phyloP scores from a whole-genome alignment of 768 basidiomycete species.

The Macrocybe gigantea region DNA sequence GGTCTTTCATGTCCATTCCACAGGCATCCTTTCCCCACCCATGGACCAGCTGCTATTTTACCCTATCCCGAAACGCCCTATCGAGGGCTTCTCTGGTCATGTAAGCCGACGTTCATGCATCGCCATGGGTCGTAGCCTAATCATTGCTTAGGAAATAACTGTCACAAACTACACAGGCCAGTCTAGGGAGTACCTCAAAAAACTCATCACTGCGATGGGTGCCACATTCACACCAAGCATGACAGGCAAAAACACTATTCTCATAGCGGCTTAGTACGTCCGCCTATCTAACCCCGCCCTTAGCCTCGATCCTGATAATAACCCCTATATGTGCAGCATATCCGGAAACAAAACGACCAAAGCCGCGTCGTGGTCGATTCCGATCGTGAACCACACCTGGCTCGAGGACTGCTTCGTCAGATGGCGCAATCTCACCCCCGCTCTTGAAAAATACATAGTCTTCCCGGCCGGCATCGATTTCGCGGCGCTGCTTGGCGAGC shows the following conservation, averaged over 20 bases:
- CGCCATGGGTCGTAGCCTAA: neutral
- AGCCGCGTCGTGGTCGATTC: conserved; percentile 76
- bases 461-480: conserved; percentile 71
- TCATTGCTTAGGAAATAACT: conserved; percentile 55
- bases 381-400: conserved; percentile 87
- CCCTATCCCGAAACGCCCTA: conserved; percentile 59
- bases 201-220: conserved; percentile 71
- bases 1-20: conserved; percentile 74
- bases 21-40: conserved; percentile 54
- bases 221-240: conserved; percentile 80
- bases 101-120: conserved; percentile 32
- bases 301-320: neutral
- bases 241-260: conserved; percentile 68
- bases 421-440: conserved; percentile 69
- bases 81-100: conserved; percentile 54
- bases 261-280: conserved; percentile 81
- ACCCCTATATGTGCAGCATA: conserved; percentile 19
- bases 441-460: conserved; percentile 58
- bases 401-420: conserved; percentile 83
- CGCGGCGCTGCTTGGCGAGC: conserved; percentile 34
- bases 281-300: neutral
- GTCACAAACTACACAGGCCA: conserved; percentile 88
- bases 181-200: conserved; percentile 83
- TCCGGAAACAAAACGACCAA: conserved; percentile 61
- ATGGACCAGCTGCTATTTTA: conserved; percentile 80